Evolutionary conservation across 495 filamentous ascomycete species (phyloP).

Genomic region (Friedmanniomyces endolithicus): DNA sequence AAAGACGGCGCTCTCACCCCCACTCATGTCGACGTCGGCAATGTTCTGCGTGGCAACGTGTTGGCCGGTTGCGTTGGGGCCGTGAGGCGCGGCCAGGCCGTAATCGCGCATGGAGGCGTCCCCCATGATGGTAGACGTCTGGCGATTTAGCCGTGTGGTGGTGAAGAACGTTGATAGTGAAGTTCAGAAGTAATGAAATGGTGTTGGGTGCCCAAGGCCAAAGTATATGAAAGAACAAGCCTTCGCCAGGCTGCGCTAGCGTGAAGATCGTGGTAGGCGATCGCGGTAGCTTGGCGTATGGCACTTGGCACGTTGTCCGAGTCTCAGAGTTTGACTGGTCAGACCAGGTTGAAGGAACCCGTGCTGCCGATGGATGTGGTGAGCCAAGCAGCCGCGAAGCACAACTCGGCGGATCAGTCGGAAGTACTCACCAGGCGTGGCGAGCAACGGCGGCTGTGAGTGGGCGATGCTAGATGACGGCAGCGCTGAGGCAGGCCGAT

Average conservation of each 20-base stretch:
- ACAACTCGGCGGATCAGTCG: not conserved
- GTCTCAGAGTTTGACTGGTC: not conserved
- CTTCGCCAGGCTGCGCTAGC: conserved; percentile 4
- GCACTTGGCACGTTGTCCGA: not conserved
- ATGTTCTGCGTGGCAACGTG: conserved; percentile 25
- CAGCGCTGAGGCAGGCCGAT: too few relatives aligned
- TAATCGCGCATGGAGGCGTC: conserved; percentile 35
- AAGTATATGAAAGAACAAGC: not conserved
- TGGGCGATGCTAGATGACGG: too few relatives aligned
- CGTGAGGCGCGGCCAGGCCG: conserved; percentile 35
- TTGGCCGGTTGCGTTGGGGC: conserved; percentile 27
- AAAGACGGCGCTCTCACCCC: conserved; percentile 60
- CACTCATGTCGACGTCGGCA: conserved; percentile 35
- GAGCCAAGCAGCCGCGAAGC: not conserved
- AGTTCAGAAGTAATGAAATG: too few relatives aligned
- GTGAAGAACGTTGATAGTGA: not conserved
- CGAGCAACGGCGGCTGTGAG: not conserved
- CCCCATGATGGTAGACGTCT: conserved; percentile 2
- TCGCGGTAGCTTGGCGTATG: not conserved
- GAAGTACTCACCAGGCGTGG: not conserved
- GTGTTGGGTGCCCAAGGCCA: not conserved
- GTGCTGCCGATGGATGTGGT: not conserved
- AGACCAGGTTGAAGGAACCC: not conserved
- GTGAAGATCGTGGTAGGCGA: not conserved
- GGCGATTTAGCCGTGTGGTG: not conserved